These are phyloP conservation scores for Magnaporthiopsis rhizophila DNA, from an alignment of 2,329 filamentous ascomycete species.

Conservation along the genomic window DNA sequence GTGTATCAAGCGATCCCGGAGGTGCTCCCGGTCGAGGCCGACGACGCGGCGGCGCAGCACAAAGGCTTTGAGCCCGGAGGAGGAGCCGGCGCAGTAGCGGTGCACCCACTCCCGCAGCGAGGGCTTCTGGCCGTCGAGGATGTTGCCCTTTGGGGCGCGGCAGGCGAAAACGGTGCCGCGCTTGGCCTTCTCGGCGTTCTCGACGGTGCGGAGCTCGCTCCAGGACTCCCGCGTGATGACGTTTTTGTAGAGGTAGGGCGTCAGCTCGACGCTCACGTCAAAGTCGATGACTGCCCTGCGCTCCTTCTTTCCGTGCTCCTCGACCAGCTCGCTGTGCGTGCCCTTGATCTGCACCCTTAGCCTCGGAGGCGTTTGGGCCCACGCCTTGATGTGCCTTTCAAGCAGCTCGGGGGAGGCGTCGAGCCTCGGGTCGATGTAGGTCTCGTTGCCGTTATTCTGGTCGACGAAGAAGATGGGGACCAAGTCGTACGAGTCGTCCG, in stretches of 20 bases:
- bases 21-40: slow-evolving; percentile 50
- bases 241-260: slow-evolving; percentile 45
- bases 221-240: slow-evolving; percentile 30
- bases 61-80: slow-evolving; percentile 49
- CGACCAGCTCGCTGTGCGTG: slow-evolving; percentile 38
- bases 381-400: slow-evolving; percentile 12
- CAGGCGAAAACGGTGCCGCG: slow-evolving; percentile 55
- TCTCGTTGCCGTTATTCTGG: slow-evolving; percentile 25
- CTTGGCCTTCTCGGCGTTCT: slow-evolving; percentile 51
- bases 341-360: slow-evolving; percentile 44
- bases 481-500: slow-evolving; percentile 10
- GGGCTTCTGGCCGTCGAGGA: slow-evolving; percentile 26
- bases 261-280: slow-evolving; percentile 49
- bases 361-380: slow-evolving; percentile 42
- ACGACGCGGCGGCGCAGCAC: slow-evolving; percentile 41
- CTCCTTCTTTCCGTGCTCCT: slow-evolving; percentile 38
- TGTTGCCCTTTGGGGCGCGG: slow-evolving; percentile 35
- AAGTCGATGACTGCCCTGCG: slow-evolving; percentile 47
- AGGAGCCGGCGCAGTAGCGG: slow-evolving; percentile 49
- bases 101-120: slow-evolving; percentile 57
- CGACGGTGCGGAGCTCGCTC: slow-evolving; percentile 40
- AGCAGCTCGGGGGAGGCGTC: slow-evolving; percentile 7
- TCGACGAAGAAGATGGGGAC: slow-evolving; percentile 19
- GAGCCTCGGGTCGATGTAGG: slow-evolving; percentile 32
- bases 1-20: slow-evolving; percentile 44